Conservation (phyloP, 106 monocot species). For the Posidonia australis region DNA sequence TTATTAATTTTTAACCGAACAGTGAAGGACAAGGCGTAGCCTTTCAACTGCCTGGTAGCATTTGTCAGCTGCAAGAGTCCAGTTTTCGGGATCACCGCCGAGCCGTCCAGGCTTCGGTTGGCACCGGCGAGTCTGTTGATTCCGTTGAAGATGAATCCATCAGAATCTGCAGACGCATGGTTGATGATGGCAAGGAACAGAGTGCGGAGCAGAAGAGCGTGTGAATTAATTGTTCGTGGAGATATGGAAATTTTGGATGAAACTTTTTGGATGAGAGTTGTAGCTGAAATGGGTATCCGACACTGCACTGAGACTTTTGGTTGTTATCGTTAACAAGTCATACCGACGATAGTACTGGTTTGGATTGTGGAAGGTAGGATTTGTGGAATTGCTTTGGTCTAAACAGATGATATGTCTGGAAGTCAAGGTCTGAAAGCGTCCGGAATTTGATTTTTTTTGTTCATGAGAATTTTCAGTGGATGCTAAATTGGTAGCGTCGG, state of each 20-base stretch:
- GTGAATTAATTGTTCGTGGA: not conserved
- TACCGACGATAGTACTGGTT: too few species aligned
- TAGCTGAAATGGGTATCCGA: too few species aligned
- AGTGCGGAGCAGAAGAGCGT: not conserved
- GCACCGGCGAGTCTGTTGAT: conserved; percentile 7
- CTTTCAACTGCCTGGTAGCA: not conserved
- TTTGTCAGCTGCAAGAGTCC: conserved; percentile 12
- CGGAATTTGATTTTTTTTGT: too few species aligned
- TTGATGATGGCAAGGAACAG: not conserved
- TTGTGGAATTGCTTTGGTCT: too few species aligned
- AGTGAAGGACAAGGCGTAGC: conserved; percentile 18
- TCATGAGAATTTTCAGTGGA: too few species aligned
- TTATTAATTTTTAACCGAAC: too few species aligned
- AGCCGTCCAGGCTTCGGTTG: conserved; percentile 9
- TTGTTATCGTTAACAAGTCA: too few species aligned
- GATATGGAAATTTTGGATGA: too few species aligned
- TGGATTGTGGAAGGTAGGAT: not conserved
- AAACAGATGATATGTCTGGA: too few species aligned
- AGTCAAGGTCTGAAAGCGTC: not conserved
- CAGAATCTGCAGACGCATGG: not conserved
- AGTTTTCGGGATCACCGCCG: conserved; percentile 4
- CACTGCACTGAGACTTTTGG: too few species aligned
- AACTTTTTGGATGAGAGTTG: too few species aligned
- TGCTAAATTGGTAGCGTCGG: too few species aligned
- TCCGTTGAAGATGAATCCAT: conserved; percentile 9